Conservation (phyloP, 2,329 filamentous ascomycete species). For the Xylaria sp. region DNA sequence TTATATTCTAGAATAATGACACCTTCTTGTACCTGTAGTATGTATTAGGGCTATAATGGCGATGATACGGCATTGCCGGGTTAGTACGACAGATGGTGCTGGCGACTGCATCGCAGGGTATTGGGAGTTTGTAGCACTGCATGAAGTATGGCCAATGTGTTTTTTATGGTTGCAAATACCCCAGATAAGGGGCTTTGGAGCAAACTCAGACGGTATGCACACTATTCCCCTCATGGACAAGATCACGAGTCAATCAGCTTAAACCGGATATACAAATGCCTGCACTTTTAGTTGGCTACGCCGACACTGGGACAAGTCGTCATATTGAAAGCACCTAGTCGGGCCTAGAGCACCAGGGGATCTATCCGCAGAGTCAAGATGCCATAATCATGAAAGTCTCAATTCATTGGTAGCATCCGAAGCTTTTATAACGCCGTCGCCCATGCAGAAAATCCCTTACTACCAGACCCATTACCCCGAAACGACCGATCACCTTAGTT, state of each 20-base stretch:
- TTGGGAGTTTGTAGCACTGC: too few relatives aligned
- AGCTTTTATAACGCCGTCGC: conserved; percentile 40
- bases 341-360: background rate
- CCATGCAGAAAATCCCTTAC: conserved; percentile 39
- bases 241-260: too few relatives aligned
- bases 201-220: too few relatives aligned
- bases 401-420: conserved; percentile 41
- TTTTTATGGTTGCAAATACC: background rate
- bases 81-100: too few relatives aligned
- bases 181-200: too few relatives aligned
- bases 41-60: too few relatives aligned
- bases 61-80: too few relatives aligned
- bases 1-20: too few relatives aligned
- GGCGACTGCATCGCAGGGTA: too few relatives aligned
- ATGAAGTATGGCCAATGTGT: background rate
- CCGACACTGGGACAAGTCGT: background rate
- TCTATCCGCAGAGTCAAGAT: conserved; percentile 10
- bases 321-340: background rate
- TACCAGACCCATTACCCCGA: conserved; percentile 36
- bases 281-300: background rate
- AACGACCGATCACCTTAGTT: conserved; percentile 65
- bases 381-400: conserved; percentile 38
- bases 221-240: too few relatives aligned
- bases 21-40: too few relatives aligned
- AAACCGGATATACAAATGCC: too few relatives aligned